These are phyloP conservation scores for Hordeum marinum DNA, from an alignment of 176 grass and related monocot species.

Conservation along the genomic window DNA sequence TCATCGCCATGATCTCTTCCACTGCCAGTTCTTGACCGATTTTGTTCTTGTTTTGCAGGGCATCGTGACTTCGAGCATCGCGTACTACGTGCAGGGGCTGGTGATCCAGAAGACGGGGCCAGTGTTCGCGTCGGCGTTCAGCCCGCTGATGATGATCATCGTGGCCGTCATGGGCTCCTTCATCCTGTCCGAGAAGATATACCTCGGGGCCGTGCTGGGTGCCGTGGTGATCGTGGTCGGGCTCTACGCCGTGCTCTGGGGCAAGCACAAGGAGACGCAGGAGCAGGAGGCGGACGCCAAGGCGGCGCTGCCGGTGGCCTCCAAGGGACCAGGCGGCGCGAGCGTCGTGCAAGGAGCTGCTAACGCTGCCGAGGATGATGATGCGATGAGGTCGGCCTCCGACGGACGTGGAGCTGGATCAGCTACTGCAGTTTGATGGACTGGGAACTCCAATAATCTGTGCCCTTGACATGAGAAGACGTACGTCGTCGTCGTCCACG, in stretches of 20 bases:
- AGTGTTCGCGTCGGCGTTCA: conserved; percentile 97
- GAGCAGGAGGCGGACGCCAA: conserved; percentile 27
- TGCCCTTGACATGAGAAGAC: background rate
- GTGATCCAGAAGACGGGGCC: conserved; percentile 83
- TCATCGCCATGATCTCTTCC: background rate
- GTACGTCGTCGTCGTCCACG: conserved; percentile 18
- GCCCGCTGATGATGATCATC: conserved; percentile 98
- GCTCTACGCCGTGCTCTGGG: conserved; percentile 85
- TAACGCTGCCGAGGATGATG: background rate
- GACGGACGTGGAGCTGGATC: conserved; percentile 3
- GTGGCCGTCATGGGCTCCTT: conserved; percentile 91
- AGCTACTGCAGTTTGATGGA: conserved; percentile 26
- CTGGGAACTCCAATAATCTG: conserved; percentile 21
- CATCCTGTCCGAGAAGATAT: conserved; percentile 85
- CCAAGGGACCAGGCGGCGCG: conserved; percentile 20
- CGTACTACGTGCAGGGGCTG: conserved; percentile 90
- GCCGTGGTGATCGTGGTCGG: conserved; percentile 71
- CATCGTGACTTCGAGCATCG: conserved; percentile 88
- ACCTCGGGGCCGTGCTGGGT: conserved; percentile 77
- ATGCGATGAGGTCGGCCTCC: conserved; percentile 32
- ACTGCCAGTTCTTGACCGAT: background rate
- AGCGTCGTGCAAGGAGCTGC: background rate
- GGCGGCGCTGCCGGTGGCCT: conserved; percentile 44
- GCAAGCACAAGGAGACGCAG: conserved; percentile 68
- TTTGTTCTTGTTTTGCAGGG: conserved; percentile 29